phyloP scores from a whole-genome alignment of 305 asterid species.

The Fraxinus floribunda region DNA sequence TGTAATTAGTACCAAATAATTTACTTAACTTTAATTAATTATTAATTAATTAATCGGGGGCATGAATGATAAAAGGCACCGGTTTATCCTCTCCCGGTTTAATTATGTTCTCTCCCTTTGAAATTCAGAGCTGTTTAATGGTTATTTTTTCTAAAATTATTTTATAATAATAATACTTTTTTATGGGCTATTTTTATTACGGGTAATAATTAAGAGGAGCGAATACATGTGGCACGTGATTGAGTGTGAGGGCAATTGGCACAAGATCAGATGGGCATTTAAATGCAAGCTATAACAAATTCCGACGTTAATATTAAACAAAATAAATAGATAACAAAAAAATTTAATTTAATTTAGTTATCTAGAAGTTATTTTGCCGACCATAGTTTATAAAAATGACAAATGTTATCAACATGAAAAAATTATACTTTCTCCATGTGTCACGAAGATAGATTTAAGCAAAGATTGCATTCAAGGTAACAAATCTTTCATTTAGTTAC shows the following conservation, averaged over 20 bases:
- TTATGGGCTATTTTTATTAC: not conserved
- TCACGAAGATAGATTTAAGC: no score
- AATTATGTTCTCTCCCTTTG: conserved; percentile 27
- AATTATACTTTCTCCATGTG: no score
- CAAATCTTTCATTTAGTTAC: no score
- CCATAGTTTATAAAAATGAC: no score
- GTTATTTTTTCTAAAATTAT: not conserved
- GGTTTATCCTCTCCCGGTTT: conserved; percentile 32
- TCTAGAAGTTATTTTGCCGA: no score
- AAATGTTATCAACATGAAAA: no score
- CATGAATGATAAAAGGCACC: not conserved
- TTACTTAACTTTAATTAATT: not conserved
- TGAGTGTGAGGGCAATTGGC: conserved; percentile 16
- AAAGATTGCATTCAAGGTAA: no score
- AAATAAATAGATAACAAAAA: not conserved
- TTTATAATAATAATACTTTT: not conserved
- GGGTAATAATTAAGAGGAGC: not conserved
- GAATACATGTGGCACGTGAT: conserved; percentile 41
- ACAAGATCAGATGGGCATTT: conserved; percentile 41
- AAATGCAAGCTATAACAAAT: conserved; percentile 48
- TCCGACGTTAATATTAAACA: conserved; percentile 30
- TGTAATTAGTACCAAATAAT: conserved; percentile 40
- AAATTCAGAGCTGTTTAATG: conserved; percentile 20
- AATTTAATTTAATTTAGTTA: no score
- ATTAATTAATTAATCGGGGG: not conserved